phyloP scores from a whole-genome alignment of 2,329 filamentous ascomycete genomes.

The Claviceps arundinis region DNA sequence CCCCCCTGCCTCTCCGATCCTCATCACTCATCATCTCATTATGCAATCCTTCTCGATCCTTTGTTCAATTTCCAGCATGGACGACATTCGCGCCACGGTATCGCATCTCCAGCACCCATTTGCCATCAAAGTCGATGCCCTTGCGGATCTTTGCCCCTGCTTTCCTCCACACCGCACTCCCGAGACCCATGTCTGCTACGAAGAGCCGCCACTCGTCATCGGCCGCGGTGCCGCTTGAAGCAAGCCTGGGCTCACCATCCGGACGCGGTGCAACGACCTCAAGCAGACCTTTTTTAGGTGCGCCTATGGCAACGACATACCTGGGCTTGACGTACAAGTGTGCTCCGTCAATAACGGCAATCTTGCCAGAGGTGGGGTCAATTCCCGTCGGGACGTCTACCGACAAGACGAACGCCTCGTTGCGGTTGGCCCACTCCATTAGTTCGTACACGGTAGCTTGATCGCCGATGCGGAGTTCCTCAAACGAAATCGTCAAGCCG shows the following conservation, averaged over 20 bases:
- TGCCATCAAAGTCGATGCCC: slow-evolving; percentile 76
- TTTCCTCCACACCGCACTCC: slow-evolving; percentile 71
- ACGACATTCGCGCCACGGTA: slow-evolving; percentile 27
- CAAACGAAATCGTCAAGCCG: slow-evolving; percentile 75
- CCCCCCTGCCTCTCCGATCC: neutral
- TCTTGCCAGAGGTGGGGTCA: slow-evolving; percentile 61
- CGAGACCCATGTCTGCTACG: slow-evolving; percentile 78
- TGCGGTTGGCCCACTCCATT: slow-evolving; percentile 87
- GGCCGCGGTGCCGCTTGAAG: slow-evolving; percentile 17
- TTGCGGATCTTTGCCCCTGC: slow-evolving; percentile 68
- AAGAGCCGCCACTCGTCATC: slow-evolving; percentile 64
- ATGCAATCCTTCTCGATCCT: neutral
- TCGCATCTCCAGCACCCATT: slow-evolving; percentile 67
- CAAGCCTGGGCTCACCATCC: slow-evolving; percentile 23
- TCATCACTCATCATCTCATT: neutral
- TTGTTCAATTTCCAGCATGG: slow-evolving; percentile 8
- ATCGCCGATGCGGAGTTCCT: slow-evolving; percentile 71
- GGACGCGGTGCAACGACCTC: slow-evolving; percentile 52
- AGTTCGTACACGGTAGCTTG: slow-evolving; percentile 77
- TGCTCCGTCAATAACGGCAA: slow-evolving; percentile 56
- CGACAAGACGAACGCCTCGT: slow-evolving; percentile 67
- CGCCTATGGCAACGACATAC: slow-evolving; percentile 73
- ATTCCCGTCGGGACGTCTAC: slow-evolving; percentile 88
- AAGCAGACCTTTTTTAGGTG: slow-evolving; percentile 72
- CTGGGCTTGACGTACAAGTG: slow-evolving; percentile 70